Evolutionary conservation across 2,329 filamentous ascomycete species (phyloP).

Genomic region (Penicillium glabrum): DNA sequence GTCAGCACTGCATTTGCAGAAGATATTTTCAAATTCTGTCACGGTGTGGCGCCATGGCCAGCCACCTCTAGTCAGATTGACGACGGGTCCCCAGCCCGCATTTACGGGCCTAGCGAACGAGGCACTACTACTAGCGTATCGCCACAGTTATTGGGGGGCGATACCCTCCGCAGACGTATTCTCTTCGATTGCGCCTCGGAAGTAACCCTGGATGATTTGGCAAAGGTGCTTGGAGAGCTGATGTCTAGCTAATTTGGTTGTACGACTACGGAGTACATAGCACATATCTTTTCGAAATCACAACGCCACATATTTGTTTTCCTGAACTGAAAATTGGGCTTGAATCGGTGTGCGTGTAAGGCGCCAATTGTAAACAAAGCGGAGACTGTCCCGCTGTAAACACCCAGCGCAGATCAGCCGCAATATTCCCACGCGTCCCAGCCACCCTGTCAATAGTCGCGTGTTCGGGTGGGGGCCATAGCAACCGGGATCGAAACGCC

Average conservation of each 20-base stretch:
- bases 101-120: conserved; percentile 27
- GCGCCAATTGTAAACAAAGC: not conserved
- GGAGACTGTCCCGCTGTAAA: not conserved
- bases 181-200: conserved; percentile 24
- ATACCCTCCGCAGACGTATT: conserved; percentile 22
- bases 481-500: not conserved
- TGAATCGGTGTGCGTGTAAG: not conserved
- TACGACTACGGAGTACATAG: not conserved
- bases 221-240: not conserved
- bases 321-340: not conserved
- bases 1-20: conserved; percentile 36
- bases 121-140: conserved; percentile 7
- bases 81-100: conserved; percentile 23
- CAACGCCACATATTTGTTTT: not conserved
- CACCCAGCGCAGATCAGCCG: not conserved
- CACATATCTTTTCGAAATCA: not conserved
- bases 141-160: conserved; percentile 19
- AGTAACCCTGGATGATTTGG: conserved; percentile 20
- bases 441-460: not conserved
- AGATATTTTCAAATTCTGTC: conserved; percentile 41
- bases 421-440: not conserved
- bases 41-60: conserved; percentile 37
- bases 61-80: conserved; percentile 15
- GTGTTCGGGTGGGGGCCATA: not conserved
- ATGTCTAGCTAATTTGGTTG: not conserved